Evolutionary conservation across 352 stramenopile genomes (phyloP).

Genomic region (Phytophthora melonis): DNA sequence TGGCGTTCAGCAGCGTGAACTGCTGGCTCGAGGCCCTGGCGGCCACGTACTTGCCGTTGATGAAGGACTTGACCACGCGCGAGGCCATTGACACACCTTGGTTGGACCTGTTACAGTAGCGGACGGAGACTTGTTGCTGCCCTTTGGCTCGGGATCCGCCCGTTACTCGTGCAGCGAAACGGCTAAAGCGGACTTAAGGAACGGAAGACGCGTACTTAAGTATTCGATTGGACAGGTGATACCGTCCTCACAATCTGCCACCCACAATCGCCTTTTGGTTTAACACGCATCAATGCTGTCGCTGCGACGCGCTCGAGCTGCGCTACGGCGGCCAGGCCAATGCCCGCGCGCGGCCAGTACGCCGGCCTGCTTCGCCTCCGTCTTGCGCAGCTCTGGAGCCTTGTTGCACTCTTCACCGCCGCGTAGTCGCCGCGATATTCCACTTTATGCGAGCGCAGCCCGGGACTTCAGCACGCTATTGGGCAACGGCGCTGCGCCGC

Average conservation of each 20-base stretch:
- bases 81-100: constrained; percentile 20
- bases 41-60: constrained; percentile 71
- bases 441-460: constrained; percentile 5
- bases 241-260: too few species aligned
- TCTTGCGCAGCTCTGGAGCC: constrained; percentile 11
- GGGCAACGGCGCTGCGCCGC: constrained; percentile 7
- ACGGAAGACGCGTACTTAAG: too few species aligned
- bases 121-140: not conserved
- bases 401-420: constrained; percentile 7
- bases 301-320: constrained; percentile 3
- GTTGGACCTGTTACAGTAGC: too few species aligned
- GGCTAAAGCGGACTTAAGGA: not conserved
- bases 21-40: constrained; percentile 19
- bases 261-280: not conserved
- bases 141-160: not conserved
- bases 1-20: constrained; percentile 73
- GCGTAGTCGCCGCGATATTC: constrained; percentile 9
- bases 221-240: too few species aligned
- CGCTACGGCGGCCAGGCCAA: constrained; percentile 15
- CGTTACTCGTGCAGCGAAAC: constrained; percentile 26
- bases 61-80: constrained; percentile 69
- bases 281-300: constrained; percentile 23
- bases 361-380: not conserved
- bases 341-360: not conserved
- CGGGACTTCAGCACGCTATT: constrained; percentile 28